Conservation (phyloP, 192 early-diverging fungal genomes). For the Podila epigama region DNA sequence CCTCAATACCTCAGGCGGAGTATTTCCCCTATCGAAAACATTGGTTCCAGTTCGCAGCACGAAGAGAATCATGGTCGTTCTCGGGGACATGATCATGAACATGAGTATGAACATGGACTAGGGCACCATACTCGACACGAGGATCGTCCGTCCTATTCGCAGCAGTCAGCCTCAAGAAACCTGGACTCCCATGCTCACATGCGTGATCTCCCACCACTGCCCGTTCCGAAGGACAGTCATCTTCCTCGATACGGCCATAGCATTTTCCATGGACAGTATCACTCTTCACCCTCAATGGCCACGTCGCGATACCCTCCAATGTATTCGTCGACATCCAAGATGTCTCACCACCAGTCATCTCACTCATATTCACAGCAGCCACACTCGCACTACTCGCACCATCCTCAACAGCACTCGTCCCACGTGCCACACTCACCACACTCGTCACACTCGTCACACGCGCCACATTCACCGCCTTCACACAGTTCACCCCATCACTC, state of each 20-base stretch:
- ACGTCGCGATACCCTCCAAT: slow-evolving; percentile 33
- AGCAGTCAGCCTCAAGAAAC: neutral
- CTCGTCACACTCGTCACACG: slow-evolving; percentile 4
- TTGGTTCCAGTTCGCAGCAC: slow-evolving; percentile 6
- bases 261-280: slow-evolving; percentile 24
- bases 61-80: neutral
- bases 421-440: neutral
- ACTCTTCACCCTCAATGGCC: slow-evolving; percentile 22
- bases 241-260: neutral
- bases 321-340: slow-evolving; percentile 1
- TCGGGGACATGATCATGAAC: neutral
- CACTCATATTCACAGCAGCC: slow-evolving; percentile 2
- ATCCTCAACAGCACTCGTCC: slow-evolving; percentile 1
- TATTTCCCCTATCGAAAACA: slow-evolving; percentile 37
- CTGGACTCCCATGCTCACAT: slow-evolving; percentile 4
- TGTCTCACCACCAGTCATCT: neutral
- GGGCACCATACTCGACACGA: neutral
- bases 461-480: slow-evolving; percentile 1
- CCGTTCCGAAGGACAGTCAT: neutral
- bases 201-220: neutral
- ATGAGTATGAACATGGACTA: neutral
- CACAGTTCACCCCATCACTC: neutral
- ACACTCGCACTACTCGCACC: neutral
- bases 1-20: too few relatives aligned
- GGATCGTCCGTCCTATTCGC: slow-evolving; percentile 8